Base-by-base conservation (phyloP, 139 green algal species). In the Tetradesmus obliquus region DNA sequence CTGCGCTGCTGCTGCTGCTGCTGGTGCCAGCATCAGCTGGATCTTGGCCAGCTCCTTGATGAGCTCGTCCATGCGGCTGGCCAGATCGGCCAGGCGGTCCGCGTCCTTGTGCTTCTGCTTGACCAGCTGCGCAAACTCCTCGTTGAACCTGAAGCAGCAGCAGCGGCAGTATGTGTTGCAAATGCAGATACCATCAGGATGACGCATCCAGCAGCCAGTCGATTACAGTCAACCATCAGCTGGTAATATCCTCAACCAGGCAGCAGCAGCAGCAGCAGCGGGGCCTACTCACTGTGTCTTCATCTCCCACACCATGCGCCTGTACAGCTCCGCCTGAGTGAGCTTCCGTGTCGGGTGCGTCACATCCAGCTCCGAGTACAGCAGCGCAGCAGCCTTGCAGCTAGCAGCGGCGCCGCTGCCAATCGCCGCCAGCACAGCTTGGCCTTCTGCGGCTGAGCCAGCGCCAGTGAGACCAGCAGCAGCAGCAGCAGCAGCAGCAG, bases 1-100 rank as follows among this genome's bases (percentile, higher is more conserved):
- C 60, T 71, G 60, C 60, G 76, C 76, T 83, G 86, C 76, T 79
- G 55, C 51, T 54, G 53, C 32, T 58, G 85, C 69, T 86, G 87
- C 10, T 32, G 87, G 72, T 32, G 57, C 20, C 2, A 86, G 72
- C 72, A 91, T 24, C 20, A 82, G 2, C 10, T 82, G 55, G 53
- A 92, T 79, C 15, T 90, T 90, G 1, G 66, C 22, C 8, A 92
- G 69, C 90, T 92, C 90, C 2, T 83, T 62, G 54, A 79, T 84
- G 54, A 90, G 83, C 3, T 92, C 90, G 72, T 92, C 90, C 24
- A 90, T 85, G 19, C 84, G 71, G 4, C 55, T 58, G 24, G 55
- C 72, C 55, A 90, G 66, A 24, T 92, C 90, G n/a, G 90, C n/a
- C 1, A 92, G 55, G n/a, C 72, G 69, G 51, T 92, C 90, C 15